Base-by-base conservation (phyloP, 2,329 filamentous ascomycete genomes). In the Penicillium decumbens region DNA sequence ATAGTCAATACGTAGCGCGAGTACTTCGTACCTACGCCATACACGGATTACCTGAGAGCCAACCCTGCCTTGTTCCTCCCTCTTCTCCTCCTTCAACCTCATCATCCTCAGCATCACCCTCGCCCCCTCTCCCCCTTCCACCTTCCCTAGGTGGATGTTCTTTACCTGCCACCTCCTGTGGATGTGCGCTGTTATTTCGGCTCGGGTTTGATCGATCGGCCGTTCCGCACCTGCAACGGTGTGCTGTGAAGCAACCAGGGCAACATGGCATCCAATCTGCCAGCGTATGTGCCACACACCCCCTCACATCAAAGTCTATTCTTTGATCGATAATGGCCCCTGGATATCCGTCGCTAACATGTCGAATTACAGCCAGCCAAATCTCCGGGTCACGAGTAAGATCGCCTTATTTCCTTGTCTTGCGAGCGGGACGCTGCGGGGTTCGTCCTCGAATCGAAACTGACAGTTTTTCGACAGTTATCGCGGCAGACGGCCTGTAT, bases 401-500 rank as follows among this genome's bases (percentile, higher is more conserved):
- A 58, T 50, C 46, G 29, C 54, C 55, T 48, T 51, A 35, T 47
- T 47, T 38, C 48, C 41, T 41, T 54, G 43, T 43, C 43, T 55
- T 38, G 25, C 47, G 41, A 38, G 44, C 56, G 51, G 51, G 47
- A 55, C 42, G 41, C 53, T 57, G 60, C 60, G 60, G 60, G 58
- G 58, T 55, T 51, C 43, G 35, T 25, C 38, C 43, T 38, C 32
- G 23, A 41, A 30, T 45, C 20, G 53, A 58, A 30, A 53, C 60
- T 66, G 43, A 68, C 57, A 45, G 35, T 38, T 53, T 60, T 24
- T 46, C 30, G 63, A 62, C 71, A 97, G 93, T 98, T 76, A 96
- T 98, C 77, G 93, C 93, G 63, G 93, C 93, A 63, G 93, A 98
- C 80, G 93, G 93, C 53, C 80, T 98, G 59, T 97, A 96, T 80